Base-by-base conservation (phyloP, 2,329 filamentous ascomycete species). In the Fusarium clavum region DNA sequence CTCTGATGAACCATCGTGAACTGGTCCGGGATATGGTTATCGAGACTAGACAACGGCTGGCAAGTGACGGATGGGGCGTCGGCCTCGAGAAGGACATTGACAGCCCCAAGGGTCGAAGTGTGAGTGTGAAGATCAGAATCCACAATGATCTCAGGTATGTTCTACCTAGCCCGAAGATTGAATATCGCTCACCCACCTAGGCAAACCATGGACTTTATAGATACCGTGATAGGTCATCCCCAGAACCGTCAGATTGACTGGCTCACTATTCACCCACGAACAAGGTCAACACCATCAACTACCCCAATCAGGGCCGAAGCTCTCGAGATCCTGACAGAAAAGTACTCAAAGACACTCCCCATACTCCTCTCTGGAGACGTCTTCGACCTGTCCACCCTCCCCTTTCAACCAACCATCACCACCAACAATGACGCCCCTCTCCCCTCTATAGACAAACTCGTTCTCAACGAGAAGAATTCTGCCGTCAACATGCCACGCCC, bases 81-180 rank as follows among this genome's bases (percentile, higher is more conserved):
- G 81, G 79, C 3, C 74, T 77, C 66, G 79, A 84, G 64, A 73
- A 77, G 71, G 80, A 87, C 65, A 69, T 80, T n/a, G 77, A 82
- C 16, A 83, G 76, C 48, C 78, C 80, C 12, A 79, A 78, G 56
- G 86, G 86, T 1, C 78, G 87, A 62, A 90, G 87, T 70, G 86
- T 93, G 14, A 92, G 89, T 76, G 88, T 92, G 69, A 92, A 93
- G 80, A 92, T 92, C 44, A 82, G 91, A 5, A 85, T 93, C 9
- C 90, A 92, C 74, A 85, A 86, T 49, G 89, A 93, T 74, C 74
- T 92, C 13, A 82, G 87, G 84, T 85, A 70, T 51, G 59, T 5
- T 5, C 12, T 14, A 13, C 13, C 18, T 16, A 2, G 4, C 16
- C 13, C 8, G n/a, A 2, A 18, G 11, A 40, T 16, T 16, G 16